Conservation (phyloP, 1,139 yeast genomes). For the Taiozyma onychis region DNA sequence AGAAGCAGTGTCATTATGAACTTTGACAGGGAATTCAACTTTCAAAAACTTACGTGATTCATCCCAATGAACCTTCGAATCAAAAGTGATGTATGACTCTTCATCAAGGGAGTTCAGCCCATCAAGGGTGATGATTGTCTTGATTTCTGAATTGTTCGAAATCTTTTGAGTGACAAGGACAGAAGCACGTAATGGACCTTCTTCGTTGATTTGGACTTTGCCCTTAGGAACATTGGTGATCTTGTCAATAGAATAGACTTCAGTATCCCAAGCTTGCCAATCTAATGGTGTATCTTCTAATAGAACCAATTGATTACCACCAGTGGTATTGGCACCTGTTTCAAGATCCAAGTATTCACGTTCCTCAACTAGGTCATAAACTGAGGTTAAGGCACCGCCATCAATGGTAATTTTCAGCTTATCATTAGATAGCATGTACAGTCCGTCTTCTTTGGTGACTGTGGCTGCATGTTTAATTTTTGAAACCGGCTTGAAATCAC, state of each 20-base stretch:
- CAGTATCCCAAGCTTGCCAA: slow-evolving; percentile 98
- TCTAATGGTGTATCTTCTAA: slow-evolving; percentile 86
- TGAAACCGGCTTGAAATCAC: neutral
- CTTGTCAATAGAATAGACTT: slow-evolving; percentile 73
- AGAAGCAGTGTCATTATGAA: slow-evolving; percentile 67
- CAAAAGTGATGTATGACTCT: slow-evolving; percentile 43
- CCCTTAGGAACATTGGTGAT: slow-evolving; percentile 45
- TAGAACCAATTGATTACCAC: slow-evolving; percentile 75
- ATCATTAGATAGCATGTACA: slow-evolving; percentile 52
- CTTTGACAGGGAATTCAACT: slow-evolving; percentile 89
- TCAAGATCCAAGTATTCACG: slow-evolving; percentile 59
- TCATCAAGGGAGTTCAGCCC: slow-evolving; percentile 36
- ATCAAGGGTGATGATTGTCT: slow-evolving; percentile 65
- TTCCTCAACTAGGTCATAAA: slow-evolving; percentile 52
- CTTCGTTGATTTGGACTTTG: slow-evolving; percentile 45
- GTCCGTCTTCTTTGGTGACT: slow-evolving; percentile 36
- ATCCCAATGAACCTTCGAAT: slow-evolving; percentile 77
- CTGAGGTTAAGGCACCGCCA: slow-evolving; percentile 60
- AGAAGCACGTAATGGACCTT: slow-evolving; percentile 56
- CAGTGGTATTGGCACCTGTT: slow-evolving; percentile 33
- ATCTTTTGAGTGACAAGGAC: slow-evolving; percentile 55
- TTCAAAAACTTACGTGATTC: slow-evolving; percentile 84
- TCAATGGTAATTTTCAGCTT: slow-evolving; percentile 53
- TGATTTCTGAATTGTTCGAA: slow-evolving; percentile 51
- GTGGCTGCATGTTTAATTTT: slow-evolving; percentile 42